phyloP scores from a whole-genome alignment of 2,329 filamentous ascomycete genomes.

The Diplocarpon rosae region DNA sequence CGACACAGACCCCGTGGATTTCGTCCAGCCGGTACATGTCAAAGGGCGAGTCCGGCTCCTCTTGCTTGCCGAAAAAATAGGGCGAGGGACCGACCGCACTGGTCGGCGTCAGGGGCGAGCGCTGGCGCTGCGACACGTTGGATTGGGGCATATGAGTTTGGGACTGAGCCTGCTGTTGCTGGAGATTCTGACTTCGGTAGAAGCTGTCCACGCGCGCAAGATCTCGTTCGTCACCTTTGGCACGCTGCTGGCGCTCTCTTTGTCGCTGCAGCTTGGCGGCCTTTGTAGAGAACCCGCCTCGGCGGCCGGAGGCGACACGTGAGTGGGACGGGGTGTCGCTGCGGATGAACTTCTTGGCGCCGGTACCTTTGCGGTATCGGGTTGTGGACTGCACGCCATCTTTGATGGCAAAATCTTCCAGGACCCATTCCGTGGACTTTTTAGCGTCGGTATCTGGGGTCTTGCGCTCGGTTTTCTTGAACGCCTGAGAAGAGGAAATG shows the following conservation, averaged over 20 bases:
- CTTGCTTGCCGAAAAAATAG: slow-evolving; percentile 16
- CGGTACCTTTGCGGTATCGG: slow-evolving; percentile 50
- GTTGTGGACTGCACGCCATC: slow-evolving; percentile 80
- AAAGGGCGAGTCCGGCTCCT: slow-evolving; percentile 15
- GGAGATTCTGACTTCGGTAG: background rate
- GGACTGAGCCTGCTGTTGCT: slow-evolving; percentile 5
- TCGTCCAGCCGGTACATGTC: slow-evolving; percentile 19
- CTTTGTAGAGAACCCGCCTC: slow-evolving; percentile 17
- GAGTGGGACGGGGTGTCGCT: slow-evolving; percentile 29
- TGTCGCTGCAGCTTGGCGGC: slow-evolving; percentile 17
- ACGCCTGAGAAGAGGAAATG: slow-evolving; percentile 32
- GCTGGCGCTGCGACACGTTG: slow-evolving; percentile 8
- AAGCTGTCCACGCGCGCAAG: background rate
- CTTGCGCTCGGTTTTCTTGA: slow-evolving; percentile 38
- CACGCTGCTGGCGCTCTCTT: slow-evolving; percentile 1
- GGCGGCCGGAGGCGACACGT: slow-evolving; percentile 20
- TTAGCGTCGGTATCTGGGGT: slow-evolving; percentile 40
- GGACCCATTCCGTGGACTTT: slow-evolving; percentile 66
- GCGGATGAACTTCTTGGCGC: slow-evolving; percentile 29
- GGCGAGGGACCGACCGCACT: slow-evolving; percentile 7
- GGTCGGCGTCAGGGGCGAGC: slow-evolving; percentile 20
- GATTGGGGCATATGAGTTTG: background rate
- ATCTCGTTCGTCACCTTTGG: slow-evolving; percentile 3
- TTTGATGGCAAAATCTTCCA: slow-evolving; percentile 57
- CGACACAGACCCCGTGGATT: slow-evolving; percentile 22